A percentile compares a stretch with the other conserved stretches of the same genome.
Evolutionary conservation across 345 rosid species (phyloP).

Genomic region (Brassica napus): Da-Ae NC_063451.1:19554501-19555000

Average conservation of each 20-base stretch:
- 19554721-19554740: conserved; percentile 1
- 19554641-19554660: conserved; percentile 87
- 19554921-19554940: background rate
- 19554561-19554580: conserved; percentile 84
- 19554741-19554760: conserved; percentile 22
- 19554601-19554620: conserved; percentile 86
- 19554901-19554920: background rate
- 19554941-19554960: background rate
- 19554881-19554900: background rate
- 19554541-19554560: conserved; percentile 85
- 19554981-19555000: background rate
- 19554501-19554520: conserved; percentile 83
- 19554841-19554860: background rate
- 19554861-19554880: background rate
- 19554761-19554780: conserved; percentile 15
- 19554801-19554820: background rate
- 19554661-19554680: conserved; percentile 89
- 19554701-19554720: conserved; percentile 20
- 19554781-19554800: conserved; percentile 14
- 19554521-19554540: conserved; percentile 79
- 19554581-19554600: conserved; percentile 78
- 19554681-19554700: conserved; percentile 58
- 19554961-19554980: background rate
- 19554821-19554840: background rate
- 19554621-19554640: conserved; percentile 82